Evolutionary conservation across 169 alveolate genomes (phyloP), one percentile per base, ranked within the genome.

Genomic region (Plasmodium cynomolgi): DNA sequence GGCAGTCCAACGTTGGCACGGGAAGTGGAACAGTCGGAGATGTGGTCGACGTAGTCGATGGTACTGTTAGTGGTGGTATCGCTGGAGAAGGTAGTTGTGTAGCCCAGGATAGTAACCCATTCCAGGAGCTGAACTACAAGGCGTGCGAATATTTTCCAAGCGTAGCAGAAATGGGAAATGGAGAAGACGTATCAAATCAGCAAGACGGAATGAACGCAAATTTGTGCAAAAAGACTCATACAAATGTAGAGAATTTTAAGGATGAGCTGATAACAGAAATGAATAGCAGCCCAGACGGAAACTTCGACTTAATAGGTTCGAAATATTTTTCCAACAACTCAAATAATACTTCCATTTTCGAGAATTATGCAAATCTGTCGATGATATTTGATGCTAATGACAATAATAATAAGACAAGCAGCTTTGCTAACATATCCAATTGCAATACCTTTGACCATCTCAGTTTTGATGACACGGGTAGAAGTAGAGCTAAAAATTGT

Each of bases 91-190:
- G 58, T 13, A 31, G 54, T 23, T 41, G 41, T 7, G 44, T 5
- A 1, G 31, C 11, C 9, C 34, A 26, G 26, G 23, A 8, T 1
- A 33, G 75, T 17, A 17, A 17, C 23, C 62, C 33, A 2, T 26
- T 84, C 77, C 84, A 86, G 33, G 72, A 29, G 47, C 17, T 86
- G 71, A 62, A 44, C 68, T 86, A 86, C 47, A 86, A 44, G 81
- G 68, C 93, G 11, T 86, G 88, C 44, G 93, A 86, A 86, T 86
- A 77, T 77, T n/a, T 86, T 33, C 86, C 93, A 56, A 47, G 58
- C 34, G 37, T 50, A 15, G n/a, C 39, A 26, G 77, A 68, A 8
- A 68, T 68, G 13, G 41, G 15, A 68, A 68, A 26, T 8, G 37
- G 77, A 68, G 39, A 68, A 68, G 77, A 68, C 41, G 17, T 15